Percentiles rank a stretch among this genome's conserved stretches.
Evolutionary conservation across 1,284 basidiomycete genomes (phyloP).

Genomic region (Sanghuangporus weigelae): DNA sequence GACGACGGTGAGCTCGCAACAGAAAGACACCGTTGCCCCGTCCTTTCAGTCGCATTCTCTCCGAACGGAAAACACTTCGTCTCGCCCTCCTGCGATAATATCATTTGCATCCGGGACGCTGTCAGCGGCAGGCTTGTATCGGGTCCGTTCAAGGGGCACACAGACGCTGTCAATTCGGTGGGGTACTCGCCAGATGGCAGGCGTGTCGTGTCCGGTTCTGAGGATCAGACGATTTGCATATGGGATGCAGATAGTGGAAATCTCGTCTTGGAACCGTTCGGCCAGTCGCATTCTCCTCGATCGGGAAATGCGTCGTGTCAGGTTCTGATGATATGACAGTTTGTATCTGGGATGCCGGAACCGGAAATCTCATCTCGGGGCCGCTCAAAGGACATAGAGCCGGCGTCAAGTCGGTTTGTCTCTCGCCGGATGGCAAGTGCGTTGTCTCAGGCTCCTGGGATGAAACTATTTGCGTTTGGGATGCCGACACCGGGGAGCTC

Average conservation of each 20-base stretch:
- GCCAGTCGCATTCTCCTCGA: not conserved
- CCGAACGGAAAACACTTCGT: not conserved
- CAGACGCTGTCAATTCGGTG: not conserved
- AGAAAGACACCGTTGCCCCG: too few relatives aligned
- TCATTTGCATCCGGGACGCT: slow-evolving; percentile 1
- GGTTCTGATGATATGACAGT: not conserved
- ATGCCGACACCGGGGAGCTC: not conserved
- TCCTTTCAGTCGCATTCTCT: not conserved
- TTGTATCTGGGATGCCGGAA: not conserved
- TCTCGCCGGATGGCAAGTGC: not conserved
- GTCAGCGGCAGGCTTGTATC: not conserved
- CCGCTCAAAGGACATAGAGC: not conserved
- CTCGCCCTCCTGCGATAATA: not conserved
- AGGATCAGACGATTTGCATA: too few relatives aligned
- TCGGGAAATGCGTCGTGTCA: not conserved
- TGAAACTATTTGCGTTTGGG: not conserved
- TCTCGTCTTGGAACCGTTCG: not conserved
- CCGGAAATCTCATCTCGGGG: not conserved
- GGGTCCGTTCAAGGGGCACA: not conserved
- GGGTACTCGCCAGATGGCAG: slow-evolving; percentile 4
- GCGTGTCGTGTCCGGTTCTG: too few relatives aligned
- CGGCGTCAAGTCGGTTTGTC: not conserved
- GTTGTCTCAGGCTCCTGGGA: not conserved
- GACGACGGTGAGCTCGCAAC: too few relatives aligned
- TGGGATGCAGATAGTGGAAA: not conserved